Base-by-base conservation (phyloP, 2,329 filamentous ascomycete species). In the Colletotrichum graminicola region DNA sequence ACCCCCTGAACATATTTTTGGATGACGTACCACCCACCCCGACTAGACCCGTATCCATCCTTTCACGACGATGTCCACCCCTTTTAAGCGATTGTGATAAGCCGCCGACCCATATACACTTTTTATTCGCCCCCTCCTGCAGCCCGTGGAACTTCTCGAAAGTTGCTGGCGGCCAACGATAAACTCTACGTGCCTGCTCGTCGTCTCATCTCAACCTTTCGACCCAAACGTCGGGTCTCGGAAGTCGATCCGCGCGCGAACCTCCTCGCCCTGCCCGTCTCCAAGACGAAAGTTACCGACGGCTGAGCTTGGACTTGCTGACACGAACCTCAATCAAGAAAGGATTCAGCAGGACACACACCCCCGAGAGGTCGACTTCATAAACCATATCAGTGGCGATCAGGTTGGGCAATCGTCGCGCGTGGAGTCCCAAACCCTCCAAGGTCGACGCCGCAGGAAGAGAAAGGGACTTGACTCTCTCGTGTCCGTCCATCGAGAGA, bases 51-150 rank as follows among this genome's bases (percentile, higher is more conserved):
- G 5, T 21, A 51, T 23, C 60, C 32, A 62, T 51, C 34, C 47
- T 47, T 62, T 36, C 47, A 39, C 59, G 59, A 63, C 47, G 47
- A 52, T 47, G 39, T 32, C 34, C 36, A 26, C 47, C 61, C 61
- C 61, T 23, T 54, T 62, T 52, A 39, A 39, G 18, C 23, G 34
- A 63, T 32, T 54, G 23, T 49, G 34, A 54, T 43, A 43, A 54
- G 61, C 43, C 7, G 10, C 1, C n/a, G 1, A 16, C 21, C 45
- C 32, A 39, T 36, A n/a, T 36, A 12, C 29, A n/a, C 14, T 26
- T 16, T n/a, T 11, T 11, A 1, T 5, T 10, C 43, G 29, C 12
- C 21, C 12, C 11, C 32, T 21, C 52, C 32, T 29, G 43, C 21
- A 36, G 36, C 43, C 59, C 45, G 23, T n/a, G 32, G 45, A 51